Evolutionary conservation across 1,139 yeast genomes (phyloP).

Genomic region (Nematodospora anomalae): DNA sequence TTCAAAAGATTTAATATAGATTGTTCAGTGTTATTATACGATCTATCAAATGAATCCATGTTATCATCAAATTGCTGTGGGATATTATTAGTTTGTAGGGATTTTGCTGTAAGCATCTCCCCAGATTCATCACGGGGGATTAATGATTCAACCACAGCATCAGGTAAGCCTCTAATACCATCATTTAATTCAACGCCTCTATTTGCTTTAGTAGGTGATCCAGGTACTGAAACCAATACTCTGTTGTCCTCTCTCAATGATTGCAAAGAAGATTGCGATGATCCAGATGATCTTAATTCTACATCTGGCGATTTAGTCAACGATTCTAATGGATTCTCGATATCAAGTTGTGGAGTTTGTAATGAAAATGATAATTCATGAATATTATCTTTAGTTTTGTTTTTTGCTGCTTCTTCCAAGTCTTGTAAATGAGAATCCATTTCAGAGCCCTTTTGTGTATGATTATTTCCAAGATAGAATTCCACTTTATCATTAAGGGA

Average conservation of each 20-base stretch:
- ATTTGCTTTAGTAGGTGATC: slow-evolving; percentile 20
- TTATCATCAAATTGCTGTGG: slow-evolving; percentile 5
- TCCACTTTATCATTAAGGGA: slow-evolving; percentile 43
- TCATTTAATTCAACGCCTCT: slow-evolving; percentile 42
- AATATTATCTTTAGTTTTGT: slow-evolving; percentile 34
- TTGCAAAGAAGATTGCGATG: slow-evolving; percentile 48
- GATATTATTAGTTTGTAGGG: not conserved
- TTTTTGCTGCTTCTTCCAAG: slow-evolving; percentile 28
- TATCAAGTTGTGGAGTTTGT: slow-evolving; percentile 23
- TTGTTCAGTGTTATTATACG: slow-evolving; percentile 42
- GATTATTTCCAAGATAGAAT: slow-evolving; percentile 24
- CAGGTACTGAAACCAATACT: slow-evolving; percentile 27
- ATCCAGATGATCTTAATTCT: slow-evolving; percentile 37
- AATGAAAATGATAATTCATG: slow-evolving; percentile 37
- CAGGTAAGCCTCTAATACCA: slow-evolving; percentile 48
- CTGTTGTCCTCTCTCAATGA: slow-evolving; percentile 41
- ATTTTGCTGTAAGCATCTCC: slow-evolving; percentile 7
- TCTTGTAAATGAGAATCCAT: slow-evolving; percentile 39
- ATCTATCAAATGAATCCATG: slow-evolving; percentile 36
- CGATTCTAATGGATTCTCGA: slow-evolving; percentile 39
- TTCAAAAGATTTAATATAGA: slow-evolving; percentile 43
- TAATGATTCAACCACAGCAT: slow-evolving; percentile 37
- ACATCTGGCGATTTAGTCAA: slow-evolving; percentile 32
- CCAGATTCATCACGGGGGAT: slow-evolving; percentile 24
- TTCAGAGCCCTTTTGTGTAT: slow-evolving; percentile 19